phyloP scores from a whole-genome alignment of 208 protist species.

The Leishmania mexicana region DNA sequence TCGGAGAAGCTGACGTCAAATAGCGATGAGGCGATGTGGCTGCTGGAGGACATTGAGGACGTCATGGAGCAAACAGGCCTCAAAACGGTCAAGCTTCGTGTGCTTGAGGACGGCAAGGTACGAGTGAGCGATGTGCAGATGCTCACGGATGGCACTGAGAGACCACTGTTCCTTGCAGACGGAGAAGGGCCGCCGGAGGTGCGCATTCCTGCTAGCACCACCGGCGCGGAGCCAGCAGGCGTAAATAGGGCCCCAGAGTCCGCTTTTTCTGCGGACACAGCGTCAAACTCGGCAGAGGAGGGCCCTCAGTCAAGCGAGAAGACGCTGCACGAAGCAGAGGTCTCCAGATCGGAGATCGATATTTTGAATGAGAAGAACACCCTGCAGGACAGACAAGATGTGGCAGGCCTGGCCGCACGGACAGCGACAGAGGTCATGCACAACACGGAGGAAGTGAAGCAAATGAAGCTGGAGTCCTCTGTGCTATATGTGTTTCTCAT shows the following conservation, averaged over 20 bases:
- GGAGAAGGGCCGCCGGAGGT: not conserved
- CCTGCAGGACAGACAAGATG: slow-evolving; percentile 69
- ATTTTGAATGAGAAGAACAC: slow-evolving; percentile 80
- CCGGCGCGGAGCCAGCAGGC: not conserved
- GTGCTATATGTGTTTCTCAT: slow-evolving; percentile 65
- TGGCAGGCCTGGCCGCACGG: slow-evolving; percentile 72
- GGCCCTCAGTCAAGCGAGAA: slow-evolving; percentile 3
- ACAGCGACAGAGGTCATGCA: slow-evolving; percentile 87
- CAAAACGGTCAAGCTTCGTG: slow-evolving; percentile 71
- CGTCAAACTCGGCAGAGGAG: not conserved
- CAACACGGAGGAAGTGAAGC: slow-evolving; percentile 75
- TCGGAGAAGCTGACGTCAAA: slow-evolving; percentile 61
- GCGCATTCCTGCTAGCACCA: not conserved
- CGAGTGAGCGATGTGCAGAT: slow-evolving; percentile 42
- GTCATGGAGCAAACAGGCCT: slow-evolving; percentile 79
- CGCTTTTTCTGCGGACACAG: not conserved
- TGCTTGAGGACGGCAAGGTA: slow-evolving; percentile 70
- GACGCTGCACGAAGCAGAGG: slow-evolving; percentile 38
- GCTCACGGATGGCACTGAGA: slow-evolving; percentile 82
- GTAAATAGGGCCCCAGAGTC: not conserved
- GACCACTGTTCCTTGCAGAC: slow-evolving; percentile 58
- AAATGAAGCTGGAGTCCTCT: slow-evolving; percentile 57
- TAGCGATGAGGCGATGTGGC: slow-evolving; percentile 78
- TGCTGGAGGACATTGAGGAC: slow-evolving; percentile 90
- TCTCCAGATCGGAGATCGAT: slow-evolving; percentile 70